Base-by-base conservation (phyloP, 139 green algal species). In the Closterium sp. region DNA sequence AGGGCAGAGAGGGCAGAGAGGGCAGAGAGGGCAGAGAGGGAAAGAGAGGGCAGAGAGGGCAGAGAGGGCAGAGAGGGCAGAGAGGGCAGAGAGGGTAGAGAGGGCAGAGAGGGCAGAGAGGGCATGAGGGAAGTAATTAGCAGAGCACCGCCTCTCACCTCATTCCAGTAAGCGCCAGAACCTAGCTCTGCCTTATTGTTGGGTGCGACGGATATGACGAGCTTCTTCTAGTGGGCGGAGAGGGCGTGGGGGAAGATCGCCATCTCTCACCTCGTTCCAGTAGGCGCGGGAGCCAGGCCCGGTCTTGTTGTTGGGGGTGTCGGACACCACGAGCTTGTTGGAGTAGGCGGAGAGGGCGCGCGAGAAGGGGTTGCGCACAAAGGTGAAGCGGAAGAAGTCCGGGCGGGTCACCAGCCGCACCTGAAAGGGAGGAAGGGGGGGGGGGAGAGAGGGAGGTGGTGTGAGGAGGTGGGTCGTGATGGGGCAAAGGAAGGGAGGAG, bases 381-480 rank as follows among this genome's bases (percentile, higher is more conserved):
- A 86, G 81, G 81, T 86, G 81, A 86, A 86, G 8, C 81, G 81
- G 81, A 86, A 86, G 81, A 86, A 86, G 81, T 86, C 81, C 25
- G 81, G 81, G 0, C 81, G 81, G 1, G 81, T 86, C n/a, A 86
- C 81, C 5, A 86, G 81, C 23, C 81, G 81, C 1, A 69, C 43
- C 43, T 69, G 43, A 12, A 69, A 16, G 4, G n/a, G n/a, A n/a
- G n/a, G n/a, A 1, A 8, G 38, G 2, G 38, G 43, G 43, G 23
- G 43, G 43, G 43, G 43, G 12, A 69, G 12, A 28, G 8, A 16
- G 43, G 12, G 23, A 28, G 43, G 36, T 12, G 4, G 36, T 4
- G 36, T 12, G 36, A 55, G 36, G 36, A 55, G 6, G 6, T 4
- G 36, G 36, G 6, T 4, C 36, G 6, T 4, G 36, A 55, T 55